Base-by-base conservation (phyloP, 169 alveolate genomes). In the Plasmodium malariae region DNA sequence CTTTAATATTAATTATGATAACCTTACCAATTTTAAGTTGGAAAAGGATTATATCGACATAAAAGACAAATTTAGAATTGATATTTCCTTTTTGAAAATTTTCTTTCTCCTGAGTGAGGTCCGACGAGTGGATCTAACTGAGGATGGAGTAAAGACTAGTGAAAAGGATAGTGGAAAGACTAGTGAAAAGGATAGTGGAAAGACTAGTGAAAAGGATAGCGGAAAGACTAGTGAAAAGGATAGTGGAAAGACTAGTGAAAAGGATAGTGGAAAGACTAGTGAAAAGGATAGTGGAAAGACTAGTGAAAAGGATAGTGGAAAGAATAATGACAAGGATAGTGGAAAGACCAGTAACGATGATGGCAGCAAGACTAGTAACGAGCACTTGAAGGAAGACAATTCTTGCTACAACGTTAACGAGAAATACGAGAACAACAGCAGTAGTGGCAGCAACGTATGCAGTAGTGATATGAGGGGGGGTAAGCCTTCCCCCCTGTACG, bases 31-130 rank as follows among this genome's bases (percentile, higher is more conserved):
- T 51, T 78, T 62, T 51, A 60, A 62, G 24, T 40, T 43, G 17
- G 76, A 62, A 54, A 78, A 63, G 55, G 89, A 62, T 36, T 40
- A 40, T n/a, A 65, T 83, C 73, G 83, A 83, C n/a, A 60, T 83
- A 24, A 83, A 83, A 28, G 91, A 83, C 40, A 83, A 83, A 32
- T 83, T 83, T 54, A 51, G 85, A 5, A 83, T 83, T 11, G 91
- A 83, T 24, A 83, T 83, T 11, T 83, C 91, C 2, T 83, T 83
- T 60, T 21, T 83, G 36, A 83, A 83, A 70, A 83, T 83, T 17
- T 83, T 67, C 43, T 43, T 54, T 43, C 14, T 67, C 11, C 7
- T 83, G 7, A 32, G 67, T 36, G 65, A 65, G 19, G 85, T 83
- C 24, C 36, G 83, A 26, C 19, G 11, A 12, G 51, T 32, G 2